These are phyloP conservation scores for Torulaspora gathmanii DNA, from an alignment of 805 yeast species.

Conservation along the genomic window DNA sequence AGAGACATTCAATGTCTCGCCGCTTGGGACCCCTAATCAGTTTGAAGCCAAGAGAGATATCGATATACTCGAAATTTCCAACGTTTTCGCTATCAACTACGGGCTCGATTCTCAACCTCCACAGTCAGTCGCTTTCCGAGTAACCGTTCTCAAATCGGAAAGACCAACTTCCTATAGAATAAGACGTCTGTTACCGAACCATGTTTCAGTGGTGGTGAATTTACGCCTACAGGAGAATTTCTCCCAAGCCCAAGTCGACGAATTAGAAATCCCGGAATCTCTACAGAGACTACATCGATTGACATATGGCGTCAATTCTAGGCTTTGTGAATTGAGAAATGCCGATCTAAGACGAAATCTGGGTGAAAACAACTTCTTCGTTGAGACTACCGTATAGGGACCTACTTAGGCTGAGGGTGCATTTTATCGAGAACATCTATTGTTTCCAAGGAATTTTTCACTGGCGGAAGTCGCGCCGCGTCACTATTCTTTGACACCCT, in stretches of 20 bases:
- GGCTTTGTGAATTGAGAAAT: conserved; percentile 18
- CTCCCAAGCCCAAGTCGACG: conserved; percentile 1
- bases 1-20: conserved; percentile 22
- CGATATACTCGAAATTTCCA: conserved; percentile 22
- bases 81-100: conserved; percentile 19
- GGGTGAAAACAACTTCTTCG: conserved; percentile 30
- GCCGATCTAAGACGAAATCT: conserved; percentile 29
- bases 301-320: conserved; percentile 16
- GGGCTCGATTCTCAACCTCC: conserved; percentile 13
- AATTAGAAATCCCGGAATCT: conserved; percentile 7
- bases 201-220: conserved; percentile 18
- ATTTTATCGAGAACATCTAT: background rate
- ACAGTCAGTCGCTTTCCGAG: conserved; percentile 15
- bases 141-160: conserved; percentile 20
- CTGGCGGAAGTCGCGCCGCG: background rate
- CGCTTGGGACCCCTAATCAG: background rate
- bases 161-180: conserved; percentile 19
- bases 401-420: conserved; percentile 3
- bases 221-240: conserved; percentile 18
- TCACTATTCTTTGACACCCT: background rate
- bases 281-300: conserved; percentile 22
- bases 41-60: conserved; percentile 9
- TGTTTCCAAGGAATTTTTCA: background rate
- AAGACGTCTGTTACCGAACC: conserved; percentile 12
- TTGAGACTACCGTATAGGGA: background rate